Base-by-base conservation (phyloP, 371 early-diverging fungal species). In the Cokeromyces recurvatus region DNA sequence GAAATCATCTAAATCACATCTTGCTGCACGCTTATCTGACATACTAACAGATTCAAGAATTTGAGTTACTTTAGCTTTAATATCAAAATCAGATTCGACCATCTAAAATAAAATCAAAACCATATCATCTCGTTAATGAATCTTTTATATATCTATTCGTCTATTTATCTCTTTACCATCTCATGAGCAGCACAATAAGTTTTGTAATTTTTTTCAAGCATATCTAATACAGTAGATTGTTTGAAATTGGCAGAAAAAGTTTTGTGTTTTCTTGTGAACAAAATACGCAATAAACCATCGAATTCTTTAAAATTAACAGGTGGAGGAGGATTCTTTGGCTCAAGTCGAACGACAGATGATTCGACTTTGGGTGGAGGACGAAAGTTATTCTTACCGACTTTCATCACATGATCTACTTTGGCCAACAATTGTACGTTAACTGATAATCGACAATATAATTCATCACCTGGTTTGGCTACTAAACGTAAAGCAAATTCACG, bases 351-450 rank as follows among this genome's bases (percentile, higher is more conserved):
- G 8, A 99, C 98, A 52, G 85, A 86, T 38, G 96, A 93, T 63
- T 99, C 99, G 24, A 99, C 99, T 55, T 98, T 87, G 24, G 99
- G 99, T 40, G 99, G 98, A 25, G 99, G 99, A 53, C 95, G 83
- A 76, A 99, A 99, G 74, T 94, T 97, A 77, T 99, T 99, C 73
- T 88, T 92, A 43, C 93, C 92, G 9, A 94, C 89, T 71, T 98
- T 99, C 91, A 99, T 94, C 32, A 99, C 83, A 62, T 98, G 98
- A 45, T 91, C 87, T 2, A 99, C 95, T 63, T 95, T 94, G 40
- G 98, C 89, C 48, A 90, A 86, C 23, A 99, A 71, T 66, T 99
- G 99, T n/a, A 92, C 95, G 64, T 97, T 94, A 43, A 97, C 99
- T 16, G 93, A 89, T 17, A 99, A 71, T 36, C 99, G 87, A 64